Evolutionary conservation across 768 basidiomycete species (phyloP).

Genomic region (Aureoboletus auriporus): DNA sequence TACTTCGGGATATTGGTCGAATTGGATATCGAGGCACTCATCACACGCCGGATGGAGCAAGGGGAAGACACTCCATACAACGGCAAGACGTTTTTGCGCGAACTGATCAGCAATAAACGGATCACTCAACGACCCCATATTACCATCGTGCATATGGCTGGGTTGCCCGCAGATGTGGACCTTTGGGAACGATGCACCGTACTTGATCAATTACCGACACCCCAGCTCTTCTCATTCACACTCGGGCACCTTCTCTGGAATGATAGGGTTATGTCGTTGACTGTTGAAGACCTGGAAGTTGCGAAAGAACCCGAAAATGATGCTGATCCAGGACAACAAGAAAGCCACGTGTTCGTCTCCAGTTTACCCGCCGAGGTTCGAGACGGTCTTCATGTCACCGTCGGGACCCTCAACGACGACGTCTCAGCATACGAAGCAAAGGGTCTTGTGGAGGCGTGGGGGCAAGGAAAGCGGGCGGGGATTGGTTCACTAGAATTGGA

Average conservation of each 20-base stretch:
- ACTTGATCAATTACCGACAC: slow-evolving; percentile 17
- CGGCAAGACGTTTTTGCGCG: slow-evolving; percentile 44
- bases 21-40: slow-evolving; percentile 49
- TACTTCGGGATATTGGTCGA: slow-evolving; percentile 84
- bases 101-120: slow-evolving; percentile 42
- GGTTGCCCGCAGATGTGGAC: slow-evolving; percentile 29
- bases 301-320: slow-evolving; percentile 28
- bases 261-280: slow-evolving; percentile 73
- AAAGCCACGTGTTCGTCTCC: slow-evolving; percentile 45
- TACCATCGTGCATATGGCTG: slow-evolving; percentile 75
- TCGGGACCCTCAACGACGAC: slow-evolving; percentile 59
- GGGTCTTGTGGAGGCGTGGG: slow-evolving; percentile 56
- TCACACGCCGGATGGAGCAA: slow-evolving; percentile 40
- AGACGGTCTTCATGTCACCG: slow-evolving; percentile 74
- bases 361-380: slow-evolving; percentile 44
- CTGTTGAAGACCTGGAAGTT: slow-evolving; percentile 56
- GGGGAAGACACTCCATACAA: slow-evolving; percentile 28
- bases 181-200: slow-evolving; percentile 41
- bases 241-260: slow-evolving; percentile 72
- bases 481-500: slow-evolving; percentile 27
- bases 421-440: slow-evolving; percentile 69
- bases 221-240: slow-evolving; percentile 57
- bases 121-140: slow-evolving; percentile 71
- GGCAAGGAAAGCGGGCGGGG: slow-evolving; percentile 29
- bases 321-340: slow-evolving; percentile 26